Conservation (phyloP, 257 asterid species). For the Nicotiana noctiflora region DNA sequence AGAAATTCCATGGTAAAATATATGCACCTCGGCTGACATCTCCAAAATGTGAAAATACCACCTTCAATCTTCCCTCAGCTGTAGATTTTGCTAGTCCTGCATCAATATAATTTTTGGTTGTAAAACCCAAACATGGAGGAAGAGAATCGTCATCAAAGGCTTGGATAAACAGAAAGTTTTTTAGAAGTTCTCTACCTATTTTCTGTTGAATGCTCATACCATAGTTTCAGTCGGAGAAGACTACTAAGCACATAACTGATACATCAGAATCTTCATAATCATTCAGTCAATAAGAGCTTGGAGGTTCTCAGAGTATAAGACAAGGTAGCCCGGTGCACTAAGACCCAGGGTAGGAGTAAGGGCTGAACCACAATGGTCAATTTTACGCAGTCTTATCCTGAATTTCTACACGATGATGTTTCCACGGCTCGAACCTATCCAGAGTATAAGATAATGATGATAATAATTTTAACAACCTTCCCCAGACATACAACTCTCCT, state of each 20-base stretch:
- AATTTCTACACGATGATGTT: no score
- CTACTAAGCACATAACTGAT: neutral
- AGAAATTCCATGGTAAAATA: neutral
- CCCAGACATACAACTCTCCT: neutral
- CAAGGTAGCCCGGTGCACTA: no score
- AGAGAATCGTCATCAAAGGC: neutral
- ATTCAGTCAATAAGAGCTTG: neutral
- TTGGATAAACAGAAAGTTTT: neutral
- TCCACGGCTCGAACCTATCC: no score
- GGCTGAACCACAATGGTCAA: no score
- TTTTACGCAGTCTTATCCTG: no score
- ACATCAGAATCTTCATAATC: neutral
- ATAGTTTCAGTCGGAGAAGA: neutral
- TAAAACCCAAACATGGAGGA: neutral
- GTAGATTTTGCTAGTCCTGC: conserved; percentile 15
- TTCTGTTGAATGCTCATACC: neutral
- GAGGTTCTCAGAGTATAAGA: neutral
- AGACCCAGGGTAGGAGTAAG: no score
- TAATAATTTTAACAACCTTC: neutral
- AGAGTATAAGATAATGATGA: neutral
- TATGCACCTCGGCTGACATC: conserved; percentile 7
- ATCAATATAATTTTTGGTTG: neutral
- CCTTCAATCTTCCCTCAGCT: conserved; percentile 6
- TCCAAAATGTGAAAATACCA: conserved; percentile 4
- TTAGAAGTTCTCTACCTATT: neutral